Evolutionary conservation across 257 asterid species (phyloP), one percentile per base, ranked within the genome.

Genomic region (Solanum pimpinellifolium): DNA sequence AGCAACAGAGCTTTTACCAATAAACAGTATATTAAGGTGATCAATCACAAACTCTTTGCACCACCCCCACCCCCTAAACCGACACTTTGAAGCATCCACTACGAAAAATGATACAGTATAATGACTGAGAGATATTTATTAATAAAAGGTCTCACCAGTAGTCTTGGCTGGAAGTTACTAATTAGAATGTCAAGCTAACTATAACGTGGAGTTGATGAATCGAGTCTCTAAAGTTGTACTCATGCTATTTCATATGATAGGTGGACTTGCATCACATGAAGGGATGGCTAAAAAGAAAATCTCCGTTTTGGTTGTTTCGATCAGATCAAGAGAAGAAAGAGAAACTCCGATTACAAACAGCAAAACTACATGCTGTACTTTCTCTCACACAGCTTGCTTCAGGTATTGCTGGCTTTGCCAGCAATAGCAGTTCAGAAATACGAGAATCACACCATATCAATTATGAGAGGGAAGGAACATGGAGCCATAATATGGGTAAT

Each of bases 331-430:
- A 92, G 91, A 93, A 86, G 90, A 93, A 91, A 88, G 96, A 93
- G 84, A 91, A 92, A 88, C 88, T 78, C 47, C 90, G 96, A 35
- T 90, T 93, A 85, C 92, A 89, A 29, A 93, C 95, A 18, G 94
- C 95, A 59, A 91, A 91, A 69, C n/a, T 93, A 52, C 94, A 94
- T 18, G 93, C 95, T 4, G 93, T 94, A 27, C 94, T 94, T 62
- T 93, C 97, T 14, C 95, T 94, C 85, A 93, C 97, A 49, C 93
- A 90, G 44, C 96, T 94, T 75, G 95, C 97, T 35, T 94, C 97
- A 86, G 96, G 95, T 88, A 94, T 94, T 85, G 93, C 94, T 82
- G 95, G 95, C 83, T 87, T 89, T 82, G 77, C 91, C 66, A 91
- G 89, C 84, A 89, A 90, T 88, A 83, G 88, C 89, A 86, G 87